phyloP scores from a whole-genome alignment of 495 filamentous ascomycete species.

The Neurospora intermedia region DNA sequence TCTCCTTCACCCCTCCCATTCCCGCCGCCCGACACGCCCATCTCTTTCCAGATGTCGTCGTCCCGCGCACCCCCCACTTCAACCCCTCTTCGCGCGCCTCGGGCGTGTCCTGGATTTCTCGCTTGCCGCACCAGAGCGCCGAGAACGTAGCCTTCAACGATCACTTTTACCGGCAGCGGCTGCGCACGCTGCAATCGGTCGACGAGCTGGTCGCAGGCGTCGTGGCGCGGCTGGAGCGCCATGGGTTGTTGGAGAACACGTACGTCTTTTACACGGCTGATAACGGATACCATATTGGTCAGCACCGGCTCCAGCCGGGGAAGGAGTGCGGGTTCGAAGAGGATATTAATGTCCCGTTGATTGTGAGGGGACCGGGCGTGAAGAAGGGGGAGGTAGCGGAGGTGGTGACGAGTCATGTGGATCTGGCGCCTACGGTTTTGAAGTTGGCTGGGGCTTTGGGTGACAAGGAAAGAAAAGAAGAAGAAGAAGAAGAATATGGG shows the following conservation, averaged over 20 bases:
- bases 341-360: conserved; percentile 61
- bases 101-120: conserved; percentile 52
- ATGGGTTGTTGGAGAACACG: conserved; percentile 51
- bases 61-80: conserved; percentile 44
- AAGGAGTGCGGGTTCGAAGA: conserved; percentile 65
- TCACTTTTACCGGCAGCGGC: conserved; percentile 52
- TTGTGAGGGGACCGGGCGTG: conserved; percentile 51
- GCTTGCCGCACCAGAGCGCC: conserved; percentile 40
- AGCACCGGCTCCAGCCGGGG: conserved; percentile 60
- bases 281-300: conserved; percentile 67
- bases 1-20: conserved; percentile 41
- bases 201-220: conserved; percentile 58
- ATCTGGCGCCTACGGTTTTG: conserved; percentile 58
- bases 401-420: conserved; percentile 56
- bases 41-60: conserved; percentile 34
- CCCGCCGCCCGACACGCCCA: conserved; percentile 36
- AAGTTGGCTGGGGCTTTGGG: conserved; percentile 37
- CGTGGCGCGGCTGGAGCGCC: conserved; percentile 38
- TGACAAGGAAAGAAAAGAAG: not conserved
- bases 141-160: conserved; percentile 55
- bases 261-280: conserved; percentile 65
- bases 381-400: conserved; percentile 32
- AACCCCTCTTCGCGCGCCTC: conserved; percentile 38
- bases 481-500: not conserved
- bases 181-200: conserved; percentile 54